These are phyloP conservation scores for Morella rubra DNA, from an alignment of 306 rosid species.

Conservation along the genomic window DNA sequence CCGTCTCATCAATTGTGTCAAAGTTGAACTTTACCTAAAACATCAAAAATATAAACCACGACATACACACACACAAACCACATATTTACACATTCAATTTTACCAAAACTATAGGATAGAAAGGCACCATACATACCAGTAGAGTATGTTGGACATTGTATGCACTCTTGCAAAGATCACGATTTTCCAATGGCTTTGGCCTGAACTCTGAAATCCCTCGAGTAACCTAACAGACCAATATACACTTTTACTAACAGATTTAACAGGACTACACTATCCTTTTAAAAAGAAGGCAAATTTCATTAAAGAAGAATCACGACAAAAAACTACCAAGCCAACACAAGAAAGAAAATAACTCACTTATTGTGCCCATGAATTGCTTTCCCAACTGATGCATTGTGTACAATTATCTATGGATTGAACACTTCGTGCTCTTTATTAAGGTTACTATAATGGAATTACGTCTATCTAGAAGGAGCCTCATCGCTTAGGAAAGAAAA, in stretches of 20 bases:
- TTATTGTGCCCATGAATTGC: conserved; percentile 15
- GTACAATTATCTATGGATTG: conserved; percentile 4
- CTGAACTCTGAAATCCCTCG: conserved; percentile 92
- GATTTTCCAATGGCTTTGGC: conserved; percentile 88
- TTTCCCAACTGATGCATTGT: conserved; percentile 3
- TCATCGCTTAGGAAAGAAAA: neutral
- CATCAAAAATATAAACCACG: conserved; percentile 12
- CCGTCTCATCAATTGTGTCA: conserved; percentile 87
- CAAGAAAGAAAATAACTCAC: conserved; percentile 3
- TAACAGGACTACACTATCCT: conserved; percentile 1
- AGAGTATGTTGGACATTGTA: conserved; percentile 84
- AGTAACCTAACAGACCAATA: conserved; percentile 53
- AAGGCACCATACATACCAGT: conserved; percentile 51
- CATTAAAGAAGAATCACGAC: conserved; percentile 11
- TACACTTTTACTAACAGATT: neutral
- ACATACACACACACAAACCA: neutral
- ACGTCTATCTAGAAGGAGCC: conserved; percentile 14
- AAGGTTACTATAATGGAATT: neutral
- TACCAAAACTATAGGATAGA: conserved; percentile 15
- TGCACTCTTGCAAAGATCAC: conserved; percentile 58
- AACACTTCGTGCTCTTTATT: neutral
- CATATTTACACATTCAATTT: conserved; percentile 5
- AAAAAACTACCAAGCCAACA: neutral
- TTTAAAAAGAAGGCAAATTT: neutral
- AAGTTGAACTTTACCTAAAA: conserved; percentile 76